Conservation (phyloP, 306 rosid genomes). For the Trichosanthes truncata region DNA sequence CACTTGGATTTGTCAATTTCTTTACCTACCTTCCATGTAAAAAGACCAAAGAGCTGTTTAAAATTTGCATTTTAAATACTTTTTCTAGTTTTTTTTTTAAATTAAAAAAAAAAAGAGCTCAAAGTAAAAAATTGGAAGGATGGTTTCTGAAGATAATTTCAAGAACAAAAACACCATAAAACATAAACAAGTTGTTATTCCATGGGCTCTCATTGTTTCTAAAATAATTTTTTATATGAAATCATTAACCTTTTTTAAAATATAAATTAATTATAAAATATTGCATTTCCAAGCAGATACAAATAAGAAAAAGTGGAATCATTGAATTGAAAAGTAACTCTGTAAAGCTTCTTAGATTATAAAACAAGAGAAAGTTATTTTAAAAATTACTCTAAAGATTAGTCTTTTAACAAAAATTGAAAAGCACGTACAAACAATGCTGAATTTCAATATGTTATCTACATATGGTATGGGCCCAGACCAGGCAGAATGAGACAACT, state of each 20-base stretch:
- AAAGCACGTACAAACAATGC: conserved; percentile 5
- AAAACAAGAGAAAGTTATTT: background rate
- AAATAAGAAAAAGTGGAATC: background rate
- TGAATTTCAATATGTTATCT: background rate
- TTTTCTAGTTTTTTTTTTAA: background rate
- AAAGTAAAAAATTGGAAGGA: background rate
- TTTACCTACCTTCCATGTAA: background rate
- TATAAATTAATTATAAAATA: background rate
- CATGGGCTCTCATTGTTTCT: background rate
- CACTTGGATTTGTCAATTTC: background rate
- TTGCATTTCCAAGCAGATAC: background rate
- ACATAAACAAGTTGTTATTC: background rate
- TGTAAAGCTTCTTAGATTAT: background rate
- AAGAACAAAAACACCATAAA: background rate
- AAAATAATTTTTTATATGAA: background rate
- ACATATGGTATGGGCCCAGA: background rate
- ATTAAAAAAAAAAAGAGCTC: background rate
- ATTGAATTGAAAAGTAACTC: background rate
- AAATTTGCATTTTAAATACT: background rate
- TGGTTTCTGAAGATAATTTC: background rate
- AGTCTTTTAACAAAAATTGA: background rate
- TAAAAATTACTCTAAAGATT: background rate
- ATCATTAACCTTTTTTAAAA: background rate
- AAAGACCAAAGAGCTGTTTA: background rate
- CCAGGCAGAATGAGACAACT: background rate